Evolutionary conservation across 306 rosid species (phyloP).

Genomic region (Clitoria ternatea): DNA sequence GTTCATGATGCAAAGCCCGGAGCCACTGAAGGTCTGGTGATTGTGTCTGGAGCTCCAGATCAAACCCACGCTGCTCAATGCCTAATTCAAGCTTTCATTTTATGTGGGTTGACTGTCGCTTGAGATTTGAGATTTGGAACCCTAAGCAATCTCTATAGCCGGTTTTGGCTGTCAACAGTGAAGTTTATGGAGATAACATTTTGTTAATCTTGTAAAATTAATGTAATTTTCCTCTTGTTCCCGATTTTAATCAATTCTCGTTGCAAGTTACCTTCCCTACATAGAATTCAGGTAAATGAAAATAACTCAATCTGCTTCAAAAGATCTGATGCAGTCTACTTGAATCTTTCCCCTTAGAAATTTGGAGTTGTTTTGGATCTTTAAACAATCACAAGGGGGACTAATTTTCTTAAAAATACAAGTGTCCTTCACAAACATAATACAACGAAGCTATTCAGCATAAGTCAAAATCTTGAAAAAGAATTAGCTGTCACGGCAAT

Average conservation of each 20-base stretch:
- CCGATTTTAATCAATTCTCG: background rate
- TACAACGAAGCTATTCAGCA: slow-evolving; percentile 11
- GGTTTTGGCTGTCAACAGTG: background rate
- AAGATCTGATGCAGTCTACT: background rate
- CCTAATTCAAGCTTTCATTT: slow-evolving; percentile 85
- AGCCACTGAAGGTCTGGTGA: slow-evolving; percentile 50
- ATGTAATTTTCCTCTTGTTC: background rate
- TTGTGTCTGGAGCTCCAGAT: slow-evolving; percentile 54
- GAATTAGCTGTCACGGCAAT: slow-evolving; percentile 1
- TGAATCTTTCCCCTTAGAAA: background rate
- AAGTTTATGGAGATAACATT: too few relatives aligned
- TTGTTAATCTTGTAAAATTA: background rate
- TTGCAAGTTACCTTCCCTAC: background rate
- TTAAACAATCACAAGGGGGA: background rate
- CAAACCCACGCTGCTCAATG: slow-evolving; percentile 66
- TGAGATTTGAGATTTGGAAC: slow-evolving; percentile 25
- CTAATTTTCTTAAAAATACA: background rate
- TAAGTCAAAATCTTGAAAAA: slow-evolving; percentile 11
- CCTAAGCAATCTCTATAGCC: background rate
- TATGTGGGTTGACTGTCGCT: slow-evolving; percentile 55
- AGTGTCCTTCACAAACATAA: background rate
- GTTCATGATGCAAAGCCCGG: slow-evolving; percentile 62
- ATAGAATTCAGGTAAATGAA: background rate
- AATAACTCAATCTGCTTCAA: background rate
- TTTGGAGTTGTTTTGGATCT: background rate